Conservation (phyloP, 495 filamentous ascomycete species). For the Amorphotheca resinae region DNA sequence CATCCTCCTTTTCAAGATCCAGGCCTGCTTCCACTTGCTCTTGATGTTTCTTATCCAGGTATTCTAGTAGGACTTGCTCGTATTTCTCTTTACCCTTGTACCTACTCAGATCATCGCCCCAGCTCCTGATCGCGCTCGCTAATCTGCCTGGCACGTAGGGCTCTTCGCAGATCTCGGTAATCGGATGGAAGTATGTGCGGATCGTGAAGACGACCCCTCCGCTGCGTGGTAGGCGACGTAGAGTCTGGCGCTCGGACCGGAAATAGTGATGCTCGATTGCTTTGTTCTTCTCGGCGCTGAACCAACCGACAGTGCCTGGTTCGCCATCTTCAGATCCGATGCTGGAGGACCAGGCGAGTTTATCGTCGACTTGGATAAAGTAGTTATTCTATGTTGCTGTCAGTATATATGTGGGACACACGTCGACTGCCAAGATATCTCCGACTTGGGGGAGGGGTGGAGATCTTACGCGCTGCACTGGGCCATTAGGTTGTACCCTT, state of each 20-base stretch:
- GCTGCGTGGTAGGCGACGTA: constrained; percentile 57
- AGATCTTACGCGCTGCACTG: constrained; percentile 36
- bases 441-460: neutral
- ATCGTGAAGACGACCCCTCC: constrained; percentile 76
- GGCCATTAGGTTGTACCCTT: constrained; percentile 48
- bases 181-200: constrained; percentile 63
- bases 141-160: constrained; percentile 58
- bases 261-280: constrained; percentile 68
- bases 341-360: constrained; percentile 55
- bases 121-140: constrained; percentile 65
- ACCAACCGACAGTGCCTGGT: constrained; percentile 49
- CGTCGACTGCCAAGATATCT: neutral
- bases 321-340: constrained; percentile 61
- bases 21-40: constrained; percentile 60
- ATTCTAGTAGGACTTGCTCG: constrained; percentile 68
- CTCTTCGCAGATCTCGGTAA: constrained; percentile 53
- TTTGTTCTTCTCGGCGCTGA: constrained; percentile 63
- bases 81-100: constrained; percentile 82
- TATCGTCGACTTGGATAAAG: constrained; percentile 69
- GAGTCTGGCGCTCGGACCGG: constrained; percentile 64
- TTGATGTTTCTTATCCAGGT: constrained; percentile 64
- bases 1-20: constrained; percentile 46
- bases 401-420: constrained; percentile 2
- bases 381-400: constrained; percentile 39
- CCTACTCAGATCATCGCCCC: constrained; percentile 70